Base-by-base conservation (phyloP, 371 early-diverging fungal species). In the Mucor sp. region DNA sequence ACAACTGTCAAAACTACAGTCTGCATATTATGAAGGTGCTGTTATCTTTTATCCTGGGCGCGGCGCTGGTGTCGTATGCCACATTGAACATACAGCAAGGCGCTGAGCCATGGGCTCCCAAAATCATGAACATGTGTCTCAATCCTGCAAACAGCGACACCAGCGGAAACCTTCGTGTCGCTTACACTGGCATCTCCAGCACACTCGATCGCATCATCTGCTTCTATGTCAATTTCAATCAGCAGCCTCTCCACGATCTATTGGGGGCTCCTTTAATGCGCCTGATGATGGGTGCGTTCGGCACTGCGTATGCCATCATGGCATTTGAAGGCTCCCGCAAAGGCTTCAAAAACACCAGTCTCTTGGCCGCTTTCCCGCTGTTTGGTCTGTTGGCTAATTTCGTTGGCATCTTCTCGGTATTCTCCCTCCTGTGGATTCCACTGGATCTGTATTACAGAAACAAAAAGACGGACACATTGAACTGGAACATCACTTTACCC, bases 251-350 rank as follows among this genome's bases (percentile, higher is more conserved):
- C 7, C 69, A 68, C 15, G 69, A 73, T 39, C 12, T 62, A 17
- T 8, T 73, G 4, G 73, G 73, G 4, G 37, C 53, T 2, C 66
- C 59, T 21, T 28, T 71, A 0, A 60, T 50, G 35, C 41, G 63
- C 8, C 30, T 75, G 15, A 39, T 66, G 37, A 43, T 68, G 47
- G 69, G 56, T 14, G 55, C 69, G 0, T 68, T 71, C 48, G 72
- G 57, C 8, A 69, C 72, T 15, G 53, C 39, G 2, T 58, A 63
- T 55, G 60, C 53, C 6, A 28, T 75, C 30, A 71, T 75, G 71
- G 66, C 72, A 2, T 62, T 71, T 43, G 75, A 75, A 57, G 72
- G 66, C 14, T 71, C 75, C 0, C 72, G 75, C 28, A n/a, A 59
- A 44, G 72, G 64, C 27, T 66, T 59, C 48, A 70, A 63, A 53